A percentile compares a stretch with the other conserved stretches of the same genome.
These are phyloP conservation scores for Alternaria ethzedia DNA, from an alignment of 2,329 filamentous ascomycete species.

Conservation along the genomic window DNA sequence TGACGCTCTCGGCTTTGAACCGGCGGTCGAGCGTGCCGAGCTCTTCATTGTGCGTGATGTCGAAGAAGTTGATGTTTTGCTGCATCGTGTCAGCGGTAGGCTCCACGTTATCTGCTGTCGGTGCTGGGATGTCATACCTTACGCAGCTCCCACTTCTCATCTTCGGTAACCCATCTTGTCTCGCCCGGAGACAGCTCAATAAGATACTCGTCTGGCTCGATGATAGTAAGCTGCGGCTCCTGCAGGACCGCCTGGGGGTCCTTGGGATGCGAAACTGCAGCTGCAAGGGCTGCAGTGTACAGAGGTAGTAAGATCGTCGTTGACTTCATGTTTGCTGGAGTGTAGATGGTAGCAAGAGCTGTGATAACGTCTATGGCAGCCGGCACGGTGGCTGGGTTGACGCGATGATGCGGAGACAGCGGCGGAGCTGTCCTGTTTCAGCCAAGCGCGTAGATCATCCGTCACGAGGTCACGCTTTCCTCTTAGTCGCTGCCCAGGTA, in stretches of 20 bases:
- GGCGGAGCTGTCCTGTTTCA: constrained; percentile 4
- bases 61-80: constrained; percentile 90
- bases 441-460: constrained; percentile 10
- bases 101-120: not conserved
- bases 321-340: constrained; percentile 39
- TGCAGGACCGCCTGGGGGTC: constrained; percentile 38
- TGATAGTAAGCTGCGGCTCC: constrained; percentile 33
- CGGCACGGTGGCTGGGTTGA: constrained; percentile 16
- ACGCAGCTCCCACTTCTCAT: constrained; percentile 91
- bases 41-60: constrained; percentile 79
- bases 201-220: constrained; percentile 55
- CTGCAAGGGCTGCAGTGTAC: constrained; percentile 36
- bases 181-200: constrained; percentile 86
- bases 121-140: constrained; percentile 63
- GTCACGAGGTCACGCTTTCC: constrained; percentile 9
- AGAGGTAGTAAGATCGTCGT: constrained; percentile 43
- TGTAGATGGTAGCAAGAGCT: constrained; percentile 1
- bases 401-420: constrained; percentile 15
- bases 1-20: constrained; percentile 53
- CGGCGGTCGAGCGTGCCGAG: constrained; percentile 59
- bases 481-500: not conserved
- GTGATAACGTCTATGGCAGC: not conserved
- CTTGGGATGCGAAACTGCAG: constrained; percentile 35
- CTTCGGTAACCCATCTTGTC: constrained; percentile 86
- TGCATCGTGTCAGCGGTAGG: constrained; percentile 49